A percentile compares a stretch with the other conserved stretches of the same genome.
Conservation (phyloP, 2,329 filamentous ascomycete species). For the Volutella citrinella region DNA sequence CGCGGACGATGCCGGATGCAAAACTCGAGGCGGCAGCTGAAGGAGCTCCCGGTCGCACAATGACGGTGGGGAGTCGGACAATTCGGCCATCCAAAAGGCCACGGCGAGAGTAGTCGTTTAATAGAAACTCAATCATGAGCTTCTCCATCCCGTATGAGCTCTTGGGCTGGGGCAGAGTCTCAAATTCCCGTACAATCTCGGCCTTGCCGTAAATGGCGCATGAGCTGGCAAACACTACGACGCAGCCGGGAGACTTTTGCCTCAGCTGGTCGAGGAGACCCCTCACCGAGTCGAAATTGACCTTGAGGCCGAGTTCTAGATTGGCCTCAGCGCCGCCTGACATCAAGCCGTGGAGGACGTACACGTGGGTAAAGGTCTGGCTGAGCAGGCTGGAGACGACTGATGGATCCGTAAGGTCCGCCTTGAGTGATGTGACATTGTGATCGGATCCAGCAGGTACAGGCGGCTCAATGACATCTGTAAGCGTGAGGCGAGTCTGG, state of each 20-base stretch:
- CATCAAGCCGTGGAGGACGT: conserved; percentile 63
- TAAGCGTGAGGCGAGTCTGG: conserved; percentile 45
- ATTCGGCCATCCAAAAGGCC: conserved; percentile 55
- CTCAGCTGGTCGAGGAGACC: conserved; percentile 50
- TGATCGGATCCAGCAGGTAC: conserved; percentile 36
- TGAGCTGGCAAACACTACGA: conserved; percentile 55
- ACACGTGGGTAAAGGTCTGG: conserved; percentile 42
- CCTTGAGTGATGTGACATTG: conserved; percentile 25
- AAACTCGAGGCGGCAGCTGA: conserved; percentile 60
- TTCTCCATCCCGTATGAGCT: conserved; percentile 61
- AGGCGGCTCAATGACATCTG: conserved; percentile 51
- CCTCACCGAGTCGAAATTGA: conserved; percentile 56
- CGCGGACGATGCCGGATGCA: conserved; percentile 58
- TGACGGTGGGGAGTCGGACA: conserved; percentile 59
- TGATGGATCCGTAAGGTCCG: conserved; percentile 31
- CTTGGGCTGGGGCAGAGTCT: conserved; percentile 42
- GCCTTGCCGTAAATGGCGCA: conserved; percentile 54
- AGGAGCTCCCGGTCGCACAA: conserved; percentile 56
- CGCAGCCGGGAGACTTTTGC: conserved; percentile 39
- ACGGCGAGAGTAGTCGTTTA: conserved; percentile 39
- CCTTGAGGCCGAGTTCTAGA: conserved; percentile 49
- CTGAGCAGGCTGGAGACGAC: conserved; percentile 27
- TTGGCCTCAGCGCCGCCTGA: conserved; percentile 59
- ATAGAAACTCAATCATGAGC: conserved; percentile 50
- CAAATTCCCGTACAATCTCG: conserved; percentile 1